These are phyloP conservation scores for Mycena leptocephala DNA, from an alignment of 768 basidiomycete genomes.

Conservation along the genomic window DNA sequence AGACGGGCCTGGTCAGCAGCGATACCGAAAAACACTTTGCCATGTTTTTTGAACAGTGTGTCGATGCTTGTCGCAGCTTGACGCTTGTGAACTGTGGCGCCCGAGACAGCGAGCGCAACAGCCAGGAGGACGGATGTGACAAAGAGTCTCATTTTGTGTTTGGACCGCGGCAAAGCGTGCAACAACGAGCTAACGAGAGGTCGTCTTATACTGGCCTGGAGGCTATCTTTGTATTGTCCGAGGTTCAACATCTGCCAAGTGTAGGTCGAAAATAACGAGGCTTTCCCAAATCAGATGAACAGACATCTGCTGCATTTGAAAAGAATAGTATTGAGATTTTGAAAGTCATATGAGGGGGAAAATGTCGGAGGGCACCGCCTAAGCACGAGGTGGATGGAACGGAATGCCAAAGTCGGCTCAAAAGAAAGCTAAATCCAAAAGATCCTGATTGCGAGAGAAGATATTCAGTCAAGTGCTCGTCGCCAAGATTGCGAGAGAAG, in stretches of 20 bases:
- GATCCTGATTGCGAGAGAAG: neutral
- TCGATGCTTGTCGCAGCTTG: slow-evolving; percentile 29
- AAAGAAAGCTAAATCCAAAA: neutral
- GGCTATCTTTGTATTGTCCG: neutral
- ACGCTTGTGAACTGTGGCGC: slow-evolving; percentile 12
- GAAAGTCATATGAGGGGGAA: neutral
- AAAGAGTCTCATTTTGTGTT: slow-evolving; percentile 4
- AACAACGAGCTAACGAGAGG: neutral
- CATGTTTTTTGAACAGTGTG: slow-evolving; percentile 25
- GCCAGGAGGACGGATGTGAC: slow-evolving; percentile 19
- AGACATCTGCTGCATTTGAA: neutral
- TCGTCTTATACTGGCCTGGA: neutral
- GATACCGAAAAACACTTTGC: slow-evolving; percentile 26
- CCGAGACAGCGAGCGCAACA: neutral
- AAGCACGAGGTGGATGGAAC: neutral
- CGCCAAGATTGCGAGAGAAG: neutral
- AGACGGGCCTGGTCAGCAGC: slow-evolving; percentile 31
- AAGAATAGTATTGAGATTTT: neutral
- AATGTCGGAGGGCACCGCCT: neutral
- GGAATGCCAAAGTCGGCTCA: neutral
- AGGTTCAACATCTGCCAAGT: neutral
- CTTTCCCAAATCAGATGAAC: neutral
- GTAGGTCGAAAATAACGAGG: neutral
- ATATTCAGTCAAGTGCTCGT: neutral
- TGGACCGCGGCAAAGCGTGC: neutral